Evolutionary conservation across 805 yeast species (phyloP).

Genomic region (Teunomyces gatunensis): DNA sequence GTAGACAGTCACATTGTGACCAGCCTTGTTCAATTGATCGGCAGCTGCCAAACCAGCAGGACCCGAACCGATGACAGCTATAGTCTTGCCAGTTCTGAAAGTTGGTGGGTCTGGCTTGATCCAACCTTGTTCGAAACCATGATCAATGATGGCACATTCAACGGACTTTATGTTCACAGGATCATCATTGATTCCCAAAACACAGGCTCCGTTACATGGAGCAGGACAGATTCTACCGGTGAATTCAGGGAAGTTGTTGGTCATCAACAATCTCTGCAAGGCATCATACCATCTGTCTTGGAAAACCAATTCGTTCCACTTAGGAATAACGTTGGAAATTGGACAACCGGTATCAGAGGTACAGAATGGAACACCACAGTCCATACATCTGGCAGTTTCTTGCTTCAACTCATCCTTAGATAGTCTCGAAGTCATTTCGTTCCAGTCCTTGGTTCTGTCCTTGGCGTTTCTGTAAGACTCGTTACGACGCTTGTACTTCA

Average conservation of each 20-base stretch:
- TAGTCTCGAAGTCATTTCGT: conserved; percentile 78
- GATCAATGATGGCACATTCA: conserved; percentile 94
- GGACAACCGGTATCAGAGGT: conserved; percentile 98
- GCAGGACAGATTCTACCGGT: conserved; percentile 99
- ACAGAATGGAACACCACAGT: conserved; percentile 99
- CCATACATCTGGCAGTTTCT: conserved; percentile 99
- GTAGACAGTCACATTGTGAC: conserved; percentile 86
- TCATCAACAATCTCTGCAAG: conserved; percentile 84
- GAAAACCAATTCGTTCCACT: conserved; percentile 96
- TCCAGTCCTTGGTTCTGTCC: conserved; percentile 85
- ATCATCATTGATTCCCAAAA: conserved; percentile 86
- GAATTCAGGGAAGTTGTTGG: conserved; percentile 98
- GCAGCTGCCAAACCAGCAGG: conserved; percentile 97
- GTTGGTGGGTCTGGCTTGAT: conserved; percentile 79
- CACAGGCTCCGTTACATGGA: conserved; percentile 96
- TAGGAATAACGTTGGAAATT: conserved; percentile 93
- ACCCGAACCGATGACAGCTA: conserved; percentile 93
- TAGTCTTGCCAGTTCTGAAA: conserved; percentile 75
- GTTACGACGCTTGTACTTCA: conserved; percentile 86
- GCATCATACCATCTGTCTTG: conserved; percentile 95
- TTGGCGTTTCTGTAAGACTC: conserved; percentile 81
- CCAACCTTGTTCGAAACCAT: conserved; percentile 97
- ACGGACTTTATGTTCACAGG: conserved; percentile 96
- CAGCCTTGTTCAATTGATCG: conserved; percentile 95
- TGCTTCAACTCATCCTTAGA: conserved; percentile 81